Base-by-base conservation (phyloP, 192 early-diverging fungal genomes). In the Diversispora eburnea region DNA sequence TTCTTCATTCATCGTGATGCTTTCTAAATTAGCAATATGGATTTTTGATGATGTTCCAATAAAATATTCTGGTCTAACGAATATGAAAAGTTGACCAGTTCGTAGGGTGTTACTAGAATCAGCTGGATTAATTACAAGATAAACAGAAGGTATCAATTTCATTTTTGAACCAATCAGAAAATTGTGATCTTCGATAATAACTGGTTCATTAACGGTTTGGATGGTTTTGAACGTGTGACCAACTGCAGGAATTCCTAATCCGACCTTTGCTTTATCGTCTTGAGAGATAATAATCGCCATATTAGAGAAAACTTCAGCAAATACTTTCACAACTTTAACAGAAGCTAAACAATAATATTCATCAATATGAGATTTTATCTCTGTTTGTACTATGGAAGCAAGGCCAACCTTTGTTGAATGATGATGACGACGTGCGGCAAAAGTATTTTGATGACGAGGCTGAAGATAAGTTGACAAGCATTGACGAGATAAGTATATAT, bases 271-370 rank as follows among this genome's bases (percentile, higher is more conserved):
- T 9, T 65, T 65, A 22, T 65, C 42, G 3, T 65, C 63, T 15
- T 65, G 63, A 6, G 43, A 65, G 15, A 65, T 65, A 8, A 65
- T 41, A 47, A 65, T 8, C 0, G 5, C 20, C 17, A 25, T 5
- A 15, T 65, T 6, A 4, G 63, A 13, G n/a, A 65, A 65, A 20
- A 10, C 20, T 47, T 4, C 13, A 17, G 43, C 63, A 65, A 65
- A 65, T n/a, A 43, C 17, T 45, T 20, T 65, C 8, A 47, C 20
- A 6, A 2, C 39, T 45, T 65, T 65, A 2, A 65, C 4, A 8
- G 63, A 65, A 17, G 45, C 63, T 5, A 65, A 9, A 20, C 63
- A 65, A 65, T 65, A 65, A 15, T 65, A n/a, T 65, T 65, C n/a
- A 20, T 65, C 63, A 47, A 47, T 19, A 65, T 65, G 43, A 47